Base-by-base conservation (phyloP, 1,284 basidiomycete genomes). In the Trichosporon asahii region DNA sequence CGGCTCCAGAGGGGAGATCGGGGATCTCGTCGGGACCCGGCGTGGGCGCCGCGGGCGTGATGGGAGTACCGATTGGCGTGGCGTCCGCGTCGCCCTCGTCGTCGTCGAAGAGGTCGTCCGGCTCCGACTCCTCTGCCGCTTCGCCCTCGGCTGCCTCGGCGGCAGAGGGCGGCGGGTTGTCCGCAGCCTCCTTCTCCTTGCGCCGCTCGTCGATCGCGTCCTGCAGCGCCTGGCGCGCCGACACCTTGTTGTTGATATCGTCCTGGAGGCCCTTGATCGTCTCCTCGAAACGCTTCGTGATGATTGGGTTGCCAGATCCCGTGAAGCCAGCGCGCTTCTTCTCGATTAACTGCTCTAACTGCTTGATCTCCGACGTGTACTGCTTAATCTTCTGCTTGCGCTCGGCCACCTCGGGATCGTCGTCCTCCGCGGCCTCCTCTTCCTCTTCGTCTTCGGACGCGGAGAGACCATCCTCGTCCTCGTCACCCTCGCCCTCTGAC, bases 271-370 rank as follows among this genome's bases (percentile, higher is more conserved):
- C 95, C 84, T 90, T 91, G 76, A 96, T 85, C 3, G 92, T 91
- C 80, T 96, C 94, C 81, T 96, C 93, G 84, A 96, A 96, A 40
- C 95, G 93, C 88, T 92, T 92, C 85, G 89, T 90, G 82, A 97
- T 94, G 70, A 97, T 88, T 25, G 92, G 91, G 80, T 97, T 98
- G 12, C 89, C 89, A 15, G 11, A 14, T 49, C 93, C 92, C 72
- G 89, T 91, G n/a, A 91, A 88, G 71, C 95, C 90, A 79, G 96
- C 93, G 29, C 86, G 87, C 72, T 89, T 89, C 85, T 96, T 97
- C 87, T 90, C 87, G 23, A 97, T 91, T 8, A 93, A 93, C 64
- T 89, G 89, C 82, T 97, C 93, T 72, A 97, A 84, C 79, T 95
- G 93, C 67, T 90, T 87, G 73, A 96, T 94, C 83, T 97, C 95